Conservation (phyloP, 225 moss, liverwort and hornwort genomes). For the Ulota crispa region DNA sequence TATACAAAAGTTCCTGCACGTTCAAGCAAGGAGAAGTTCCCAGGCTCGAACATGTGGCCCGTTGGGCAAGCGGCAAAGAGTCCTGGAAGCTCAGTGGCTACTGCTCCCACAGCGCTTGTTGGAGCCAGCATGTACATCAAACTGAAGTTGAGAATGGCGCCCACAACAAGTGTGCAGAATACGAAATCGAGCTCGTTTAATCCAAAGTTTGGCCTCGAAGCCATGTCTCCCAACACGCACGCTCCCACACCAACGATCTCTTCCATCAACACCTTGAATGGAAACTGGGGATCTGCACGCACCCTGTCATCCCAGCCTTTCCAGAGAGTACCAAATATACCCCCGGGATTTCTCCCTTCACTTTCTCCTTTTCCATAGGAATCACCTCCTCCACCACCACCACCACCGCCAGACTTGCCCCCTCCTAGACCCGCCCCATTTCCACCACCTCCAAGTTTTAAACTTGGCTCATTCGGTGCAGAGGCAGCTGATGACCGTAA, state of each 20-base stretch:
- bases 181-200: conserved; percentile 92
- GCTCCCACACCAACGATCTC: conserved; percentile 88
- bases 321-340: conserved; percentile 61
- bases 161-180: conserved; percentile 90
- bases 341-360: conserved; percentile 46
- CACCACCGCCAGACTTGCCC: conserved; percentile 35
- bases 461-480: conserved; percentile 37
- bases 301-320: conserved; percentile 81
- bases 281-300: conserved; percentile 76
- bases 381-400: conserved; percentile 45
- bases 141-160: conserved; percentile 76
- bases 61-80: conserved; percentile 74
- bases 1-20: conserved; percentile 79
- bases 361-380: conserved; percentile 44
- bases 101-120: conserved; percentile 60
- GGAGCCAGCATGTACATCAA: conserved; percentile 98
- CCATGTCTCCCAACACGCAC: conserved; percentile 91
- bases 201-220: conserved; percentile 84
- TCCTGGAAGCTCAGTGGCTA: conserved; percentile 62
- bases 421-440: conserved; percentile 61
- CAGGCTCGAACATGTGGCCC: conserved; percentile 91
- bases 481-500: conserved; percentile 41
- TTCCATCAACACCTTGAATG: conserved; percentile 92
- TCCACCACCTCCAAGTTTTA: conserved; percentile 51
- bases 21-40: conserved; percentile 62